Base-by-base conservation (phyloP, 345 rosid genomes). In the Physaria fendleri region DNA sequence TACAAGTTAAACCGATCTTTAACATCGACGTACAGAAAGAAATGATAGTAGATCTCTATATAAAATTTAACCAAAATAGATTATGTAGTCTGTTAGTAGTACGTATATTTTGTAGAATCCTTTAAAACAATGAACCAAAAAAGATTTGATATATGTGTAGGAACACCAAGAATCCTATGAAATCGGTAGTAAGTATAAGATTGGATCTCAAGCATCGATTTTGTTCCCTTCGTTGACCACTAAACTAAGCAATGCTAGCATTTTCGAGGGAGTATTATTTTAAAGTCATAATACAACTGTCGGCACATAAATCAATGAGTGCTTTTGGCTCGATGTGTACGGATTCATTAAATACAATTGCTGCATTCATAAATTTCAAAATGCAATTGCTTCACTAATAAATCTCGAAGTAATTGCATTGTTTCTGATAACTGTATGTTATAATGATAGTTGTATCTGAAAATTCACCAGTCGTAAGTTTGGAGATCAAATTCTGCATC, bases 261-360 rank as follows among this genome's bases (percentile, higher is more conserved):
- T n/a, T n/a, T n/a, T n/a, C n/a, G n/a, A n/a, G n/a, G n/a, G n/a
- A n/a, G n/a, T n/a, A n/a, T n/a, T n/a, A n/a, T n/a, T n/a, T n/a
- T n/a, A n/a, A n/a, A n/a, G n/a, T n/a, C n/a, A n/a, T n/a, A n/a
- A 53, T 54, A 69, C 63, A 55, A 46, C 64, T 62, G 68, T 55
- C 74, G 3, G 49, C 45, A 29, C 57, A 46, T 37, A 69, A 46
- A 57, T 62, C 52, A 46, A 62, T 16, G 63, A 39, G 24, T 62
- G 33, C 27, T 29, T 60, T 18, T 35, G 16, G 59, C 17, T 42
- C 39, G 39, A 32, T 59, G n/a, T 20, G 61, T 68, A 60, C 73
- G 67, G 62, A 59, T 17, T 32, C 60, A 45, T 61, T 45, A 23
- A 49, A 32, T 67, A 47, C 25, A 14, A 6, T 9, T 4, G 4